These are phyloP conservation scores for Nicotiana tomentosiformis DNA, from an alignment of 257 asterid species.

Conservation along the genomic window DNA sequence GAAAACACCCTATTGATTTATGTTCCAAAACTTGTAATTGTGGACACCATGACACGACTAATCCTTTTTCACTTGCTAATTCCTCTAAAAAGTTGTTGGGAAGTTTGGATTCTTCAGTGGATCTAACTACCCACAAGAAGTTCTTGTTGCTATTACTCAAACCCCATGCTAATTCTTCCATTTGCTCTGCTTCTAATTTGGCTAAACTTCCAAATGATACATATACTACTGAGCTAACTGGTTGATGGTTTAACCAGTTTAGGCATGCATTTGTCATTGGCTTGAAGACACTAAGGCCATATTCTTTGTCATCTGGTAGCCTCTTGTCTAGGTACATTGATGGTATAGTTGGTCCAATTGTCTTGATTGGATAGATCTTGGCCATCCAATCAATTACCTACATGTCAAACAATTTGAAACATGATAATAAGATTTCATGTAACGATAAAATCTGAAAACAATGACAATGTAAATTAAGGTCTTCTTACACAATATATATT, in stretches of 20 bases:
- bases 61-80: not conserved
- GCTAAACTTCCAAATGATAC: constrained; percentile 3
- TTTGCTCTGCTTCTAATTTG: not conserved
- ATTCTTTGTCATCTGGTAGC: not conserved
- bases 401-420: not conserved
- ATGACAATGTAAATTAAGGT: too few species aligned
- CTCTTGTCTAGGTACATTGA: not conserved
- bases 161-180: constrained; percentile 27
- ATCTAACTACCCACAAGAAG: constrained; percentile 42
- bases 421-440: not conserved
- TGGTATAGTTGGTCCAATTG: constrained; percentile 1
- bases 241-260: not conserved
- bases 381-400: not conserved
- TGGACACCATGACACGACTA: not conserved
- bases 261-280: not conserved
- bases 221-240: not conserved
- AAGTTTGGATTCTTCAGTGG: not conserved
- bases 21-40: not conserved
- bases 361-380: not conserved
- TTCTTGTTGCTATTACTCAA: constrained; percentile 14
- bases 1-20: constrained; percentile 17
- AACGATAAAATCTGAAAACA: not conserved
- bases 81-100: not conserved
- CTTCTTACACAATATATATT: too few species aligned
- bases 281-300: not conserved